Base-by-base conservation (phyloP, 768 basidiomycete genomes). In the Daedalea quercina region DNA sequence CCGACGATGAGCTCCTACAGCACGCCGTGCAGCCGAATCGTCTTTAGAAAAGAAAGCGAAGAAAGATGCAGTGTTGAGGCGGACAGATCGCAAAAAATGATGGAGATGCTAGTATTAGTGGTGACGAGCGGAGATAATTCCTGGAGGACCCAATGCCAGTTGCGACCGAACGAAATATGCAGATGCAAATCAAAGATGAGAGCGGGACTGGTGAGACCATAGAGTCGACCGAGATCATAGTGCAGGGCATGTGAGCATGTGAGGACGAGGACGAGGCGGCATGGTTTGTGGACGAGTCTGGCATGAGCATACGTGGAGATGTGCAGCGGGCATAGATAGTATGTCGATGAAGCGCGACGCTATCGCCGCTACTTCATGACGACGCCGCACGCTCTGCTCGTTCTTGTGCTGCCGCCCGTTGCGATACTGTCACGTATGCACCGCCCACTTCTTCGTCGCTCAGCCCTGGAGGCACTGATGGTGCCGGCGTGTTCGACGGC, bases 351-450 rank as follows among this genome's bases (percentile, higher is more conserved):
- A 47, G 24, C 45, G 47, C 25, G 23, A 31, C 33, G 47, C 28
- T 31, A 11, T 31, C 28, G 35, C 23, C 26, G 20, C 11, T 19
- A 22, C 41, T 28, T 55, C 48, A 54, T 48, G 33, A 41, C 48
- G 53, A 24, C 43, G 42, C 23, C 22, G 37, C 44, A 53, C 57
- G 40, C 28, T 44, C 50, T 69, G 57, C 78, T 77, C 67, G 81
- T 79, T 59, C 83, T 68, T 90, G 86, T 17, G 50, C 52, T 24
- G 63, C 81, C 83, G 81, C 90, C 62, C 82, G 81, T 59, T 87
- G 85, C 40, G 90, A 92, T 49, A 93, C 75, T 15, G 91, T 93
- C 61, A 92, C 82, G 64, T 93, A 92, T 15, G 90, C 87, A 47
- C 90, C 85, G 54, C 90, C 90, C 41, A 79, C 74, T 68, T 90